Conservation (phyloP, 1,284 basidiomycete genomes). For the Ganoderma lucidum region DNA sequence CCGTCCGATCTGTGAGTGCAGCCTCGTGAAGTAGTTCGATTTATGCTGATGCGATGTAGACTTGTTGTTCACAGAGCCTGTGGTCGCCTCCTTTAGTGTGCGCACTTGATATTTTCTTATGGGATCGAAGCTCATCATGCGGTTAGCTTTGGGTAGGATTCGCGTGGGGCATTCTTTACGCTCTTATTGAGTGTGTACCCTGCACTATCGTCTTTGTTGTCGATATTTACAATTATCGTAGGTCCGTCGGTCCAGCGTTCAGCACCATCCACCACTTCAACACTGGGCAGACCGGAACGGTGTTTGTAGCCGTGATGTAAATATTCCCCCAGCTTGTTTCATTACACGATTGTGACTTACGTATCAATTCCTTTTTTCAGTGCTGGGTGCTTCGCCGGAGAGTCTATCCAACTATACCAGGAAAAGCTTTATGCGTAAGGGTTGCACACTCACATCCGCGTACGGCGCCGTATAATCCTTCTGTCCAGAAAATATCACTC, state of each 20-base stretch:
- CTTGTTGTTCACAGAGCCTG: conserved; percentile 77
- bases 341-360: not conserved
- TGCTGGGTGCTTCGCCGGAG: conserved; percentile 68
- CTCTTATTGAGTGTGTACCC: conserved; percentile 63
- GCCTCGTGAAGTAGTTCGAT: not conserved
- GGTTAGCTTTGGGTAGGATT: conserved; percentile 77
- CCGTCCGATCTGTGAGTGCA: conserved; percentile 66
- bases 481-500: conserved; percentile 58
- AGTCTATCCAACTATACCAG: conserved; percentile 65
- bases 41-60: conserved; percentile 43
- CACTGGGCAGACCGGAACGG: conserved; percentile 66
- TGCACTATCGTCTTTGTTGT: not conserved
- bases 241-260: conserved; percentile 72
- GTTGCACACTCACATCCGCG: not conserved
- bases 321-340: conserved; percentile 35
- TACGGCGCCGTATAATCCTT: not conserved
- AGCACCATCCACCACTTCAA: conserved; percentile 70
- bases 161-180: conserved; percentile 82
- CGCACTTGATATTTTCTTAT: not conserved
- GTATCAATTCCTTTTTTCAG: conserved; percentile 44
- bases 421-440: conserved; percentile 68
- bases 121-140: conserved; percentile 10
- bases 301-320: conserved; percentile 68
- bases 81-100: conserved; percentile 79
- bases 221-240: conserved; percentile 33